Conservation (phyloP, 371 early-diverging fungal species). For the Mucor lusitanicus region DNA sequence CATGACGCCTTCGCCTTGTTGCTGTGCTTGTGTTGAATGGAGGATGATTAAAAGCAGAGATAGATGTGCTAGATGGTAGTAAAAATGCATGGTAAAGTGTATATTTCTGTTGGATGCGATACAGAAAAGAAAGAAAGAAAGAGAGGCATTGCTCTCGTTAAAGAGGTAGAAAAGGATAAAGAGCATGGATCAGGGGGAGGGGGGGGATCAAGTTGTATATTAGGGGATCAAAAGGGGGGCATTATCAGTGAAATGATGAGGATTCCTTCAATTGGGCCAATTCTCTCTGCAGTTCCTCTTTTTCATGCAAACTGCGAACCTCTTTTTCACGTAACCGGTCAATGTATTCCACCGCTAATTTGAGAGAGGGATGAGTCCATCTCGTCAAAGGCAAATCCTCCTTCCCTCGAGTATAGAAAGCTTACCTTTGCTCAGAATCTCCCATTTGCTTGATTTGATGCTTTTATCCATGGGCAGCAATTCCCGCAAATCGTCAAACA, state of each 20-base stretch:
- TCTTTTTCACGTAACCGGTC: slow-evolving; percentile 28
- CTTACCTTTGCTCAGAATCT: slow-evolving; percentile 71
- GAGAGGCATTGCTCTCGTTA: not conserved
- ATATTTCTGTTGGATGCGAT: not conserved
- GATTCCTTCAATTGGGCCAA: slow-evolving; percentile 23
- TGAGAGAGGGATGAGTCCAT: not conserved
- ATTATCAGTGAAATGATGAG: not conserved
- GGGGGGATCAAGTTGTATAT: not conserved
- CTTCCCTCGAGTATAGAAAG: not conserved
- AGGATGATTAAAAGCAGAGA: not conserved
- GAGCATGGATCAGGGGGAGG: not conserved
- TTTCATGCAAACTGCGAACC: slow-evolving; percentile 27
- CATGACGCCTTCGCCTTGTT: slow-evolving; percentile 14
- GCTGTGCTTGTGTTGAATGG: not conserved
- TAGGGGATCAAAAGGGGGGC: slow-evolving; percentile 11
- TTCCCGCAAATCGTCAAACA: slow-evolving; percentile 76
- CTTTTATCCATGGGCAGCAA: slow-evolving; percentile 67
- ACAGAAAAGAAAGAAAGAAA: not conserved
- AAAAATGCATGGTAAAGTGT: not conserved
- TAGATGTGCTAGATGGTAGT: not conserved
- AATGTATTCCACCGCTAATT: slow-evolving; percentile 34
- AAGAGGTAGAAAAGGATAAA: not conserved
- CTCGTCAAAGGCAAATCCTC: too few species aligned
- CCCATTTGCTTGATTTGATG: slow-evolving; percentile 79
- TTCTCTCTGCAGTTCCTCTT: slow-evolving; percentile 34